phyloP scores from a whole-genome alignment of 306 rosid genomes.

The Vigna hirtella region DNA sequence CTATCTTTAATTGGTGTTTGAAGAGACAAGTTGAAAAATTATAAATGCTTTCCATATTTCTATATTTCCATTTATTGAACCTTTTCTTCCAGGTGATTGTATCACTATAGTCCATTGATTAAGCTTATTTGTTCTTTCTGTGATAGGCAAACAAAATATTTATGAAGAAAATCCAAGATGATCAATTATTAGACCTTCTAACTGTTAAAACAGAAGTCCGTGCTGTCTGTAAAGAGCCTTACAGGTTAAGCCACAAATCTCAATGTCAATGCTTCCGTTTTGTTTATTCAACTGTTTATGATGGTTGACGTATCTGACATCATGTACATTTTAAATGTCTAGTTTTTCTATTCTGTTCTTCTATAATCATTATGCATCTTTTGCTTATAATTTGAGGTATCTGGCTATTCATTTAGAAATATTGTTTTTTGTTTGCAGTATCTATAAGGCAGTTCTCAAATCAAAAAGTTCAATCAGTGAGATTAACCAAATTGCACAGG shows the following conservation, averaged over 20 bases:
- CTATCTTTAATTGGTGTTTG: slow-evolving; percentile 39
- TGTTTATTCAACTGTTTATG: slow-evolving; percentile 32
- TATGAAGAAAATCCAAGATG: slow-evolving; percentile 85
- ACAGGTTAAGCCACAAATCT: slow-evolving; percentile 68
- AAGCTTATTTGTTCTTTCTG: slow-evolving; percentile 41
- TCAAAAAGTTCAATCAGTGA: slow-evolving; percentile 83
- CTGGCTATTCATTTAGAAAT: slow-evolving; percentile 37
- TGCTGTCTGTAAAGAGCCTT: slow-evolving; percentile 91
- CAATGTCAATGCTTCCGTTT: slow-evolving; percentile 34
- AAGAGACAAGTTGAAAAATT: slow-evolving; percentile 21
- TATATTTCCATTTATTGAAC: slow-evolving; percentile 29
- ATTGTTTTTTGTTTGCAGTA: slow-evolving; percentile 61
- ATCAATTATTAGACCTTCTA: slow-evolving; percentile 91
- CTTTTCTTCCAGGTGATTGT: slow-evolving; percentile 21
- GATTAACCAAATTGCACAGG: slow-evolving; percentile 97
- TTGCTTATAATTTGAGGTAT: slow-evolving; percentile 32
- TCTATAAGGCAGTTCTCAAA: slow-evolving; percentile 83
- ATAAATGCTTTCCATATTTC: slow-evolving; percentile 23
- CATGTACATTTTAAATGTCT: slow-evolving; percentile 31
- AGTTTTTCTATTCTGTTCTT: slow-evolving; percentile 25
- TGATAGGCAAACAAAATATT: slow-evolving; percentile 87
- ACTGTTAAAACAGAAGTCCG: slow-evolving; percentile 79
- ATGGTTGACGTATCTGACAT: slow-evolving; percentile 38
- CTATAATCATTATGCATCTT: not conserved
- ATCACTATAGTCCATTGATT: slow-evolving; percentile 47